Evolutionary conservation across 495 filamentous ascomycete genomes (phyloP).

Genomic region (Penicillium paradoxum): DNA sequence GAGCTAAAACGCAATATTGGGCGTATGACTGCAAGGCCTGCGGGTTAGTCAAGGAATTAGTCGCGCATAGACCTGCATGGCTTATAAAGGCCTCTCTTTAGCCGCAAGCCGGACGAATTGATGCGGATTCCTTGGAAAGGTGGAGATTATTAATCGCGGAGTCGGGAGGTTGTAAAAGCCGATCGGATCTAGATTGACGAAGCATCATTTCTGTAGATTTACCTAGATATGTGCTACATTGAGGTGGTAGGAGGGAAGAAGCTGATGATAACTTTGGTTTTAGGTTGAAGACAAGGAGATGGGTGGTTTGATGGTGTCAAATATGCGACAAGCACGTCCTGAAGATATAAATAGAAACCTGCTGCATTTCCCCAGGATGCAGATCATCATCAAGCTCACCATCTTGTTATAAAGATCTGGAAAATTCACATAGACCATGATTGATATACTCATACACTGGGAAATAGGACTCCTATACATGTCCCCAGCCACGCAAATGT

Average conservation of each 20-base stretch:
- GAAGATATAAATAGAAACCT: background rate
- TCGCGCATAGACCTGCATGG: background rate
- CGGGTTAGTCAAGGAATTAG: background rate
- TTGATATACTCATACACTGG: no score
- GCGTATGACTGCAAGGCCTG: background rate
- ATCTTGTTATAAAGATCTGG: background rate
- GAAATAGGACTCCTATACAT: no score
- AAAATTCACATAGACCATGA: no score
- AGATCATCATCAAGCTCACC: background rate
- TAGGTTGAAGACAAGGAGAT: background rate
- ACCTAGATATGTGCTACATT: no score
- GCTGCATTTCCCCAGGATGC: background rate
- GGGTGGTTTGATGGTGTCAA: background rate
- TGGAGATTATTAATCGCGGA: conserved; percentile 23
- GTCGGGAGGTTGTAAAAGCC: background rate
- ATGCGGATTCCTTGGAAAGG: conserved; percentile 7
- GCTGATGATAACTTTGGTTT: background rate
- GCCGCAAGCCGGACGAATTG: conserved; percentile 5
- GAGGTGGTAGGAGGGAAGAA: background rate
- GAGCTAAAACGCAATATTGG: conserved; percentile 1
- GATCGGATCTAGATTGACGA: background rate
- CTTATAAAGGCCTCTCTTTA: conserved; percentile 6
- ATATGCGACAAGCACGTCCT: background rate
- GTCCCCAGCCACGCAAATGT: no score
- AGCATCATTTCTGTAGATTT: no score